phyloP scores from a whole-genome alignment of 2,329 filamentous ascomycete species.

The Remersonia thermophila region DNA sequence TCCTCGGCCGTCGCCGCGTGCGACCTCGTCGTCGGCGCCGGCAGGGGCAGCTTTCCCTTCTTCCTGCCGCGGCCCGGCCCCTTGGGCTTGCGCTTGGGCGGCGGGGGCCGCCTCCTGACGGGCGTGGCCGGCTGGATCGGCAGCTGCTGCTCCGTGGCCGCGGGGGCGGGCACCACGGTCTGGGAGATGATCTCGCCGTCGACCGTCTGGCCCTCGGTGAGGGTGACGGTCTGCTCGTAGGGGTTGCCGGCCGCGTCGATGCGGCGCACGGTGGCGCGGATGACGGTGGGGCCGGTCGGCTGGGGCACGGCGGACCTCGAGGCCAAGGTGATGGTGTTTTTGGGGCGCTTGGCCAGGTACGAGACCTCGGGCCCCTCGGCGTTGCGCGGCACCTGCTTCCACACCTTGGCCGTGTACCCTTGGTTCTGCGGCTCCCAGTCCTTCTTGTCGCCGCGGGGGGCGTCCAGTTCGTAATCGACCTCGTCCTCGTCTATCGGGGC shows the following conservation, averaged over 20 bases:
- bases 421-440: slow-evolving; percentile 32
- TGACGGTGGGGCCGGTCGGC: slow-evolving; percentile 44
- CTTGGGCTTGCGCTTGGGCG: slow-evolving; percentile 70
- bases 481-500: slow-evolving; percentile 50
- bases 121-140: slow-evolving; percentile 31
- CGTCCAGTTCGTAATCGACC: slow-evolving; percentile 31
- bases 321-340: slow-evolving; percentile 46
- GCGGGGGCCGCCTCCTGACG: slow-evolving; percentile 52
- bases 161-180: slow-evolving; percentile 41
- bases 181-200: slow-evolving; percentile 69
- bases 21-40: slow-evolving; percentile 23
- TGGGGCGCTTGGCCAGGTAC: slow-evolving; percentile 49
- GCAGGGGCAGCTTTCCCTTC: slow-evolving; percentile 52
- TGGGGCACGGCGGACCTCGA: slow-evolving; percentile 37
- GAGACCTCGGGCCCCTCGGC: slow-evolving; percentile 40
- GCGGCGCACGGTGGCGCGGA: slow-evolving; percentile 68
- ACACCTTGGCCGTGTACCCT: slow-evolving; percentile 44
- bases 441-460: slow-evolving; percentile 41
- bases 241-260: slow-evolving; percentile 69
- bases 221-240: slow-evolving; percentile 71
- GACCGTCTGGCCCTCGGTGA: slow-evolving; percentile 65
- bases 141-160: slow-evolving; percentile 44
- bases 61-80: slow-evolving; percentile 66
- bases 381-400: slow-evolving; percentile 50
- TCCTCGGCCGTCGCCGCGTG: slow-evolving; percentile 24